Conservation (phyloP, 495 filamentous ascomycete genomes). For the Parathielavia hyrcaniae region DNA sequence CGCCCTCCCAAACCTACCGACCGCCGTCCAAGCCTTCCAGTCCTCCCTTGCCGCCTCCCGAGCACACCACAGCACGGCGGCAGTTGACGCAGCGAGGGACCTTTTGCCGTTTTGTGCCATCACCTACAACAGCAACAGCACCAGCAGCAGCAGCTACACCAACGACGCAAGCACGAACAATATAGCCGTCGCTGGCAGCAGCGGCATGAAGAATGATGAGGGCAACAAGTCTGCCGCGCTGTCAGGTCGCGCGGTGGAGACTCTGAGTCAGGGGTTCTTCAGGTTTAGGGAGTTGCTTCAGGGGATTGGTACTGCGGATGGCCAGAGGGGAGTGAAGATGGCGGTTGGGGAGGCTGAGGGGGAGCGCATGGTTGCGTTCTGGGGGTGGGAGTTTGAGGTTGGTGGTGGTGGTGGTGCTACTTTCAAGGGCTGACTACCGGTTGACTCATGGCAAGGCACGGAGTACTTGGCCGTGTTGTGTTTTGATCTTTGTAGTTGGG, state of each 20-base stretch:
- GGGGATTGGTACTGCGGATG: conserved; percentile 22
- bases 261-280: neutral
- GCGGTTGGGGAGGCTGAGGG: neutral
- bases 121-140: conserved; percentile 36
- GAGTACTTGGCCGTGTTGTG: neutral
- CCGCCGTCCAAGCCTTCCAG: conserved; percentile 29
- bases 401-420: neutral
- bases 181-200: neutral
- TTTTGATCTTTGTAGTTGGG: neutral
- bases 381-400: conserved; percentile 9
- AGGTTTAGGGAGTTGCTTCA: conserved; percentile 43
- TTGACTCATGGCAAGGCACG: neutral
- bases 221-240: neutral
- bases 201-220: neutral
- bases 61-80: neutral
- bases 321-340: neutral
- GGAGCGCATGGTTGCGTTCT: conserved; percentile 6
- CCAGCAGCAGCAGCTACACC: conserved; percentile 46
- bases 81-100: conserved; percentile 22
- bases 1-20: conserved; percentile 24
- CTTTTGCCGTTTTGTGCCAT: conserved; percentile 46
- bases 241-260: neutral
- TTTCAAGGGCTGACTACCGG: too few relatives aligned
- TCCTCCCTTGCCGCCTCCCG: conserved; percentile 19
- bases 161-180: neutral